phyloP scores from a whole-genome alignment of 1,284 basidiomycete species.

The Pterulicium gracile region DNA sequence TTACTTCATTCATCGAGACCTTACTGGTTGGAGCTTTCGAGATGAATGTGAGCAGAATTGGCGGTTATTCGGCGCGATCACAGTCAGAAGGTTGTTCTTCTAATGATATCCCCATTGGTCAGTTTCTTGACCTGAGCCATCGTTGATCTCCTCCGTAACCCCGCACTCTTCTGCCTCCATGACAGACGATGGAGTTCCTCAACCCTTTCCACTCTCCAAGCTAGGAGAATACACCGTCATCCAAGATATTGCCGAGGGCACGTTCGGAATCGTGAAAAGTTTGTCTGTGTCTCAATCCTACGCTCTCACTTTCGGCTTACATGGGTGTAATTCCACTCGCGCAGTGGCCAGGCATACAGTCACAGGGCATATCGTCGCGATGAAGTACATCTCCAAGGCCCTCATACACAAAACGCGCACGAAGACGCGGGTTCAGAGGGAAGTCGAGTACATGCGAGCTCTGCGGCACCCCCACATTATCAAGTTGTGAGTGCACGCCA shows the following conservation, averaged over 20 bases:
- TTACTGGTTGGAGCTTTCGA: no score
- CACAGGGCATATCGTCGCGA: conserved; percentile 92
- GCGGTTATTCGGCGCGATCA: not conserved
- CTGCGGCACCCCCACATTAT: conserved; percentile 92
- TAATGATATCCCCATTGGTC: conserved; percentile 1
- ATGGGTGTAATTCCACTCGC: conserved; percentile 3
- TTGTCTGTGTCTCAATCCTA: conserved; percentile 23
- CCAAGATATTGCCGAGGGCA: conserved; percentile 77
- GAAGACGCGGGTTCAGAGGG: conserved; percentile 84
- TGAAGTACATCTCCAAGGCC: conserved; percentile 96
- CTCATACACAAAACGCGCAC: conserved; percentile 61
- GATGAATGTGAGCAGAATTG: no score
- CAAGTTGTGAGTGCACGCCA: conserved; percentile 63
- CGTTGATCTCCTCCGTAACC: not conserved
- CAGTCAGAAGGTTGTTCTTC: no score
- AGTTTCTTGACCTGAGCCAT: not conserved
- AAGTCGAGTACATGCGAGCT: conserved; percentile 91
- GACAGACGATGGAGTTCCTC: not conserved
- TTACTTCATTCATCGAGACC: no score
- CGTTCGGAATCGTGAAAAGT: conserved; percentile 99
- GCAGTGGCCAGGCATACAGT: conserved; percentile 89
- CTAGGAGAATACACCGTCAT: conserved; percentile 73
- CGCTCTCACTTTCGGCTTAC: conserved; percentile 7
- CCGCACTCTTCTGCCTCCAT: not conserved
- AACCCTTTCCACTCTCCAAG: conserved; percentile 41